Percentiles rank a stretch among this genome's conserved stretches.
These are phyloP conservation scores for Ophiostoma angusticollis DNA, from an alignment of 2,329 filamentous ascomycete species.

Conservation along the genomic window DNA sequence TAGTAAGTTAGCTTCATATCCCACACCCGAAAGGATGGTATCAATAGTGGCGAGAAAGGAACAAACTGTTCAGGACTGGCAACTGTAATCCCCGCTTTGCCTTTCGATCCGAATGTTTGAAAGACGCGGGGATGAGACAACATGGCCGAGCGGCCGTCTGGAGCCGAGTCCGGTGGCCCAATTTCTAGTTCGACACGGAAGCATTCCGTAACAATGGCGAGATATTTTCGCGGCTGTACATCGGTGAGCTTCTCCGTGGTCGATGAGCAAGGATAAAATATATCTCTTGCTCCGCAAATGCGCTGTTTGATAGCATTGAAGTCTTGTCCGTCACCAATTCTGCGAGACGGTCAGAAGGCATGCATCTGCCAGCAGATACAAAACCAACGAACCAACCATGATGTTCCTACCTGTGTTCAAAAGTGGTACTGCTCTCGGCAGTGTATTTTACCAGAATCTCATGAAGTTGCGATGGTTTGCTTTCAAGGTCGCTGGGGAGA, in stretches of 20 bases:
- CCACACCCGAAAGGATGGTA: neutral
- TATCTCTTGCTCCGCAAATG: neutral
- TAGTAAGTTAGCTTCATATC: conserved; percentile 9
- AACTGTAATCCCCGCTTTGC: conserved; percentile 16
- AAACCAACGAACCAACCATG: neutral
- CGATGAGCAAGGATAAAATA: conserved; percentile 9
- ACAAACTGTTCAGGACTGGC: conserved; percentile 23
- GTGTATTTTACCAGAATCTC: neutral
- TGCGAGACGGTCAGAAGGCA: neutral
- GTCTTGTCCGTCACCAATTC: conserved; percentile 6
- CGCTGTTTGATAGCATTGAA: conserved; percentile 4
- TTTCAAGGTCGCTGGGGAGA: neutral
- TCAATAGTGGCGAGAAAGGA: neutral
- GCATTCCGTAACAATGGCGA: conserved; percentile 12
- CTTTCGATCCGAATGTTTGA: conserved; percentile 3
- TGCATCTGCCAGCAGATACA: neutral
- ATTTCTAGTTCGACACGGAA: conserved; percentile 15
- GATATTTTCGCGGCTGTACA: conserved; percentile 6
- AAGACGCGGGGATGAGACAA: conserved; percentile 9
- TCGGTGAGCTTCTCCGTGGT: conserved; percentile 6
- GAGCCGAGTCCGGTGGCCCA: neutral
- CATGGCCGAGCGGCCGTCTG: neutral
- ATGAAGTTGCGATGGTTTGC: neutral
- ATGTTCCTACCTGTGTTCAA: conserved; percentile 8
- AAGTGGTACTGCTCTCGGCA: neutral